Percentiles rank a stretch among this genome's conserved stretches.
These are phyloP conservation scores for Fusarium multiceps DNA, from an alignment of 2,329 filamentous ascomycete species.

Conservation along the genomic window DNA sequence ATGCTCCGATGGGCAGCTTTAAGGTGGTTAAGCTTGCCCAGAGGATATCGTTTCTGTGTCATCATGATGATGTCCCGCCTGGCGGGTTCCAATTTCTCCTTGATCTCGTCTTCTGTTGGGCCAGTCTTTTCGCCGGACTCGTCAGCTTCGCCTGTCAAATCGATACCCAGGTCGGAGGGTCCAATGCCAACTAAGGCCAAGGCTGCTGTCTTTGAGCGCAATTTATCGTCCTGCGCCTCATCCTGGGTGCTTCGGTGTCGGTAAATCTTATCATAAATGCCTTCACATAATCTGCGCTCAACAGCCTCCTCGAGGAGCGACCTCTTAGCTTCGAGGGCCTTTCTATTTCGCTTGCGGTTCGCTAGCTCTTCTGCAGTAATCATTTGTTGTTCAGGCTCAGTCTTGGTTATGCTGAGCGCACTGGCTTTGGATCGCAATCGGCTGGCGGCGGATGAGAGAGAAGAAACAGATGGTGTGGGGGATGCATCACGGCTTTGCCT, in stretches of 20 bases:
- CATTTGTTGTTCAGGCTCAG: conserved; percentile 79
- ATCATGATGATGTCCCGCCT: conserved; percentile 78
- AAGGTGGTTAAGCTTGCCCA: conserved; percentile 90
- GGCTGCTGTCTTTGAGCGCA: conserved; percentile 93
- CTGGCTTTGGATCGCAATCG: conserved; percentile 66
- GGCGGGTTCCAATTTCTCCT: conserved; percentile 77
- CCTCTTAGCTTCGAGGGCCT: conserved; percentile 81
- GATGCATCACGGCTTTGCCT: conserved; percentile 77
- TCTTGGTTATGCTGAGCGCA: conserved; percentile 62
- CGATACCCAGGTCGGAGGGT: conserved; percentile 83
- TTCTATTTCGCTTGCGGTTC: conserved; percentile 81
- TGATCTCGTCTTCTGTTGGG: conserved; percentile 74
- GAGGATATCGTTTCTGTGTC: conserved; percentile 86
- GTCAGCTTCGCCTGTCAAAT: conserved; percentile 69
- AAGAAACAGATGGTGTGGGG: conserved; percentile 64
- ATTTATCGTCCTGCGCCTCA: conserved; percentile 92
- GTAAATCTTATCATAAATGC: conserved; percentile 89
- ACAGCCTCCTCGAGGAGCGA: conserved; percentile 88
- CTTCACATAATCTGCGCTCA: conserved; percentile 85
- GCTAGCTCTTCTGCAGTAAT: conserved; percentile 87
- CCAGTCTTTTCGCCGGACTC: conserved; percentile 67
- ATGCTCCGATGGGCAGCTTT: conserved; percentile 93
- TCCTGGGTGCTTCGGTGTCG: conserved; percentile 92
- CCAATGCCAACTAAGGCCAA: conserved; percentile 92
- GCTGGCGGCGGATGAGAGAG: conserved; percentile 67